Evolutionary conservation across 179 eudicot species (phyloP), one percentile per base, ranked within the genome.

Genomic region (Actinidia chinensis): DNA sequence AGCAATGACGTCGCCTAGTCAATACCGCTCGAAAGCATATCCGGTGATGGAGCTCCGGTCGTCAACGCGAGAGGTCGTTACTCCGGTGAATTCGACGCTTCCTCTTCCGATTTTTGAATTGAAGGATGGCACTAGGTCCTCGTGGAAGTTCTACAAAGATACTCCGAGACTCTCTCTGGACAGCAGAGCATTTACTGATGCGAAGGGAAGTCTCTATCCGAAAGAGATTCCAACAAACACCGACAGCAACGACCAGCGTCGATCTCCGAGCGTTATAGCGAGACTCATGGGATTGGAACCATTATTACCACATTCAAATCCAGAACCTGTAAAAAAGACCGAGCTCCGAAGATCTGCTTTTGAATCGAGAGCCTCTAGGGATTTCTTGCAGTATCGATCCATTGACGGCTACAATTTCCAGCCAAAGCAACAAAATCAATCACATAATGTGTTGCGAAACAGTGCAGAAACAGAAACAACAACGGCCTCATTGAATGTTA

Each of bases 321-420:
- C 76, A 15, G 92, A 85, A 8, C 68, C 83, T 0, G 33, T 33
- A 17, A 82, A 81, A 82, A 82, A 83, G 14, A 81, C 83, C 3
- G 91, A 92, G 88, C 93, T 96, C 14, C 89, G 95, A 12, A 74
- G 99, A 84, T 96, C 98, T 5, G 90, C 97, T 4, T 96, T 98
- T 0, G 98, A 96, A 77, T 94, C 98, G 2, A 79, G 99, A 81
- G 86, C 79, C 20, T 87, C 99, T 4, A 84, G 90, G 78, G 98
- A 96, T 58, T 82, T 88, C 22, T 83, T 89, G 48, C 83, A 80
- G 7, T 80, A 83, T 47, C 87, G 89, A 8, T 89, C 87, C 74
- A 64, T 77, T 13, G 90, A 88, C 56, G 68, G 75, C 33, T 86
- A 74, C 84, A 79, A 60, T 78, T 75, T 36, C 17, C 73, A 68